Conservation (phyloP, 257 asterid species). For the Mentha longifolia region DNA sequence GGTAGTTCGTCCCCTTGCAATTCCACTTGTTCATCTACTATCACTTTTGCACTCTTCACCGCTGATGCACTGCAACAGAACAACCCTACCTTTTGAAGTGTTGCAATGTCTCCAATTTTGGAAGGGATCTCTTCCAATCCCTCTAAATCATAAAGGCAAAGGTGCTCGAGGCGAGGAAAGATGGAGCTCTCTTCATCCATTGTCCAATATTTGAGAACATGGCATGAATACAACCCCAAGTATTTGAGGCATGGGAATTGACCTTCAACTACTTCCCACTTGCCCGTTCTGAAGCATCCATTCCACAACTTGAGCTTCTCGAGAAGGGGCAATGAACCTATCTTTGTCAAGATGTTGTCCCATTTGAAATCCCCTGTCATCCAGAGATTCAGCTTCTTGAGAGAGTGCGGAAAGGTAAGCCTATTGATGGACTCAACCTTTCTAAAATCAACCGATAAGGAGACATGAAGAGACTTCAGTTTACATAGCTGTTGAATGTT, state of each 20-base stretch:
- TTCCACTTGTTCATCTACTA: constrained; percentile 29
- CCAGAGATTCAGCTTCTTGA: neutral
- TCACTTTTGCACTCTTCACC: neutral
- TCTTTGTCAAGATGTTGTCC: neutral
- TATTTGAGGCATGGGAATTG: constrained; percentile 2
- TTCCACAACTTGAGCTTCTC: neutral
- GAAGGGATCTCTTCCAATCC: constrained; percentile 28
- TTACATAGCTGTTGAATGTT: constrained; percentile 4
- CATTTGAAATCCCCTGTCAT: neutral
- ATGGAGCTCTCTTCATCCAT: neutral
- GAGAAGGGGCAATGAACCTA: constrained; percentile 23
- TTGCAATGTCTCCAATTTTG: constrained; percentile 21
- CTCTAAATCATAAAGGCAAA: accelerated
- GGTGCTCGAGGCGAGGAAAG: constrained; percentile 33
- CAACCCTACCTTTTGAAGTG: constrained; percentile 14
- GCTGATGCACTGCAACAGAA: neutral
- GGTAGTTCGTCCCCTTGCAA: neutral
- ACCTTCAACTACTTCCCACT: constrained; percentile 29
- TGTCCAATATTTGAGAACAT: neutral
- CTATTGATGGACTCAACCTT: neutral
- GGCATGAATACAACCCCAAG: neutral
- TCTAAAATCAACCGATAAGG: no score
- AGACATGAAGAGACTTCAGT: constrained; percentile 9
- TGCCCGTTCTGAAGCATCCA: neutral
- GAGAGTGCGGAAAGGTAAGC: neutral